Conservation (phyloP, 2,329 filamentous ascomycete genomes). For the Falciphora oryzae region DNA sequence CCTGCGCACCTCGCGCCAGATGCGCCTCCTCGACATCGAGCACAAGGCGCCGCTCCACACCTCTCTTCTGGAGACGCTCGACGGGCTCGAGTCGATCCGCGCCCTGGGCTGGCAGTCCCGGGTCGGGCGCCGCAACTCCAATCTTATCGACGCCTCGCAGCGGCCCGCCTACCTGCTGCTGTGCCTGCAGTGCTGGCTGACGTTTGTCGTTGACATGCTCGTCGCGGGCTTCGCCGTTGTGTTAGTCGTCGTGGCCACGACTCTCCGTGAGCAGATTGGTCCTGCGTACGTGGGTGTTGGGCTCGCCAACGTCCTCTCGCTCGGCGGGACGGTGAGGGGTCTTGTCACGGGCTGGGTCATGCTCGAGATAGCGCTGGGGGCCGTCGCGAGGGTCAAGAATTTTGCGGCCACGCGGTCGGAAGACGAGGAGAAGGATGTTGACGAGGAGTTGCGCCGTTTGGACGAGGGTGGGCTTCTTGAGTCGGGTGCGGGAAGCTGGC, state of each 20-base stretch:
- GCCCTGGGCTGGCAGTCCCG: constrained; percentile 48
- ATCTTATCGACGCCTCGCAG: constrained; percentile 47
- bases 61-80: constrained; percentile 39
- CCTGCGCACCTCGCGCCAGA: constrained; percentile 44
- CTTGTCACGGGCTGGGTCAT: constrained; percentile 23
- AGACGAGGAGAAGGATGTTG: background rate
- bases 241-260: constrained; percentile 29
- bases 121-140: constrained; percentile 37
- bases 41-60: constrained; percentile 41
- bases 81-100: constrained; percentile 43
- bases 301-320: constrained; percentile 23
- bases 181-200: constrained; percentile 51
- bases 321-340: constrained; percentile 17
- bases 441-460: background rate
- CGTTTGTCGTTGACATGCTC: constrained; percentile 31
- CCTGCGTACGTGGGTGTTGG: constrained; percentile 27
- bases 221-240: constrained; percentile 30
- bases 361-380: constrained; percentile 22
- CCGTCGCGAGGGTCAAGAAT: constrained; percentile 19
- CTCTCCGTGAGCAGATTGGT: constrained; percentile 24
- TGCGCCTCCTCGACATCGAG: constrained; percentile 48
- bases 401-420: constrained; percentile 9
- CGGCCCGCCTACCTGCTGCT: constrained; percentile 51
- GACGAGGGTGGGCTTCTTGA: background rate
- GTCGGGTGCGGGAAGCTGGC: constrained; percentile 6